Evolutionary conservation across 2,329 filamentous ascomycete genomes (phyloP).

Genomic region (Talaromyces piceae): DNA sequence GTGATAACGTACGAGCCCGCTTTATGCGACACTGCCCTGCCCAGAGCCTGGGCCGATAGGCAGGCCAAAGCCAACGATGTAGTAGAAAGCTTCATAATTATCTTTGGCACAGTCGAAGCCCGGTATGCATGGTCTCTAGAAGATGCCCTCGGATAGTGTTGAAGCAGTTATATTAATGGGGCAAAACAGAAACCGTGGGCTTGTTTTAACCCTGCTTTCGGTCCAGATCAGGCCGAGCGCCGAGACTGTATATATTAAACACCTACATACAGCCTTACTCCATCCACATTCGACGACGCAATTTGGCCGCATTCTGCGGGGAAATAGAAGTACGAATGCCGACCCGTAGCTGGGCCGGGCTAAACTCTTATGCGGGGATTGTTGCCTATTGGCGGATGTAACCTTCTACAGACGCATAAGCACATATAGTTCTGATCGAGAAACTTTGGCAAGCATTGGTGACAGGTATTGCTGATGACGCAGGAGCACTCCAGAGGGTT

Average conservation of each 20-base stretch:
- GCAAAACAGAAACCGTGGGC: background rate
- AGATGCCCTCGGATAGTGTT: background rate
- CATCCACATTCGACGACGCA: too few species aligned
- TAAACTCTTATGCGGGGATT: background rate
- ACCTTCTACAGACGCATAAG: background rate
- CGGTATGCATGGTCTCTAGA: background rate
- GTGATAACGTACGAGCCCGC: slow-evolving; percentile 42
- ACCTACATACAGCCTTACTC: too few species aligned
- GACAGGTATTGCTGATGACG: too few species aligned
- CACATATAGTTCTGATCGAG: background rate
- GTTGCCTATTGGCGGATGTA: background rate
- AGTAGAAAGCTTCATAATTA: slow-evolving; percentile 33
- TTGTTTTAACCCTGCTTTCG: too few species aligned
- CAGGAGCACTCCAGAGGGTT: too few species aligned
- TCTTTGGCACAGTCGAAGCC: background rate
- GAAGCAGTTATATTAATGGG: background rate
- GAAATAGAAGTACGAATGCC: background rate
- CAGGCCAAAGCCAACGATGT: slow-evolving; percentile 24
- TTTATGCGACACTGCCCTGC: slow-evolving; percentile 44
- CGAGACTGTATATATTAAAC: too few species aligned
- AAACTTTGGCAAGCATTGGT: background rate
- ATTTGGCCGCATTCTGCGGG: background rate
- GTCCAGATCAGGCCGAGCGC: too few species aligned
- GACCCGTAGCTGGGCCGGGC: background rate
- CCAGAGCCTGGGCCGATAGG: slow-evolving; percentile 40